Conservation (phyloP, 257 asterid genomes). For the Nicotiana tabacum region DNA sequence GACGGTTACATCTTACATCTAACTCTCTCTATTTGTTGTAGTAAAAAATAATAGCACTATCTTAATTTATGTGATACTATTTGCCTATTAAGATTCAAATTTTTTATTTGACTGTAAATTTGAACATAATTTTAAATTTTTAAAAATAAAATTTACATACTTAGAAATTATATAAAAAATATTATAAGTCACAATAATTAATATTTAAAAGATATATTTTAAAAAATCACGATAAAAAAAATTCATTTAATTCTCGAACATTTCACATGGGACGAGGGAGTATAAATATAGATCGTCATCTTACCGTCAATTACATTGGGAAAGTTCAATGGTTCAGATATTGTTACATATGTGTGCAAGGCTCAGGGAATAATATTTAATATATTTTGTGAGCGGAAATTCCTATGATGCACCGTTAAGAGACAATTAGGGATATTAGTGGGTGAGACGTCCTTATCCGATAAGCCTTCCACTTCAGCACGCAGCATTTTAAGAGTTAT, state of each 20-base stretch:
- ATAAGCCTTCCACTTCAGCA: constrained; percentile 8
- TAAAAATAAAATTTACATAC: too few relatives aligned
- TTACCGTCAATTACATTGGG: not conserved
- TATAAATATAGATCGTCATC: not conserved
- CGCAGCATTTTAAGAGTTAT: not conserved
- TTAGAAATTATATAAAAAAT: too few relatives aligned
- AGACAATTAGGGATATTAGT: not conserved
- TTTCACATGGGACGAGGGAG: too few relatives aligned
- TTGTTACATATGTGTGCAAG: not conserved
- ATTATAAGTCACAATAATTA: too few relatives aligned
- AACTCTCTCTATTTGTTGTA: not conserved
- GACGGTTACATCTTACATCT: not conserved
- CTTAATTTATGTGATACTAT: too few relatives aligned
- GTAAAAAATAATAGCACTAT: too few relatives aligned
- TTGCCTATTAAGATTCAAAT: too few relatives aligned
- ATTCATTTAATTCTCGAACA: too few relatives aligned
- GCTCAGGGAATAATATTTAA: not conserved
- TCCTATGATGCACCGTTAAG: not conserved
- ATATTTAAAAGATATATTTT: too few relatives aligned
- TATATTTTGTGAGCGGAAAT: not conserved
- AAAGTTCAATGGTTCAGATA: not conserved
- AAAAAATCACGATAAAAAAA: too few relatives aligned
- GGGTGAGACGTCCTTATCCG: constrained; percentile 18
- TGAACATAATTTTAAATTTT: too few relatives aligned
- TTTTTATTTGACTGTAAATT: too few relatives aligned